phyloP scores from a whole-genome alignment of 495 filamentous ascomycete species.

The Podospora didyma region DNA sequence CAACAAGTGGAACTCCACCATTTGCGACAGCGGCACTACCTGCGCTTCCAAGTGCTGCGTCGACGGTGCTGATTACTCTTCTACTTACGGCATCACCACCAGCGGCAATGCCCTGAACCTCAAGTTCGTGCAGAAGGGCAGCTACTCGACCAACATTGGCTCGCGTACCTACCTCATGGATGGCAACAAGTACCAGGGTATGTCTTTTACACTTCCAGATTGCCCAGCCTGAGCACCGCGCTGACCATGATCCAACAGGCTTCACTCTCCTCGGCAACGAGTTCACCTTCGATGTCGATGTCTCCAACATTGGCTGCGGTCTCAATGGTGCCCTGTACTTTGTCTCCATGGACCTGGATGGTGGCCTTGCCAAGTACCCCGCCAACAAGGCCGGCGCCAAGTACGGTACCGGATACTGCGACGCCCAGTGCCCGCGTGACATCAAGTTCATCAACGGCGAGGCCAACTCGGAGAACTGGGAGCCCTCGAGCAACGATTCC shows the following conservation, averaged over 20 bases:
- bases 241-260: conserved; percentile 13
- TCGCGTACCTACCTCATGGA: conserved; percentile 57
- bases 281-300: conserved; percentile 59
- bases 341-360: conserved; percentile 53
- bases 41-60: conserved; percentile 46
- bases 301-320: conserved; percentile 50
- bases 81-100: conserved; percentile 46
- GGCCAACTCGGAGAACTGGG: conserved; percentile 60
- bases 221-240: background rate
- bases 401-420: conserved; percentile 57
- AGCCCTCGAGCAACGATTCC: conserved; percentile 50
- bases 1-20: conserved; percentile 41
- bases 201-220: background rate
- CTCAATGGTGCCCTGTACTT: conserved; percentile 60
- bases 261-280: conserved; percentile 54
- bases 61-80: conserved; percentile 45
- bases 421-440: conserved; percentile 53
- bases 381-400: conserved; percentile 57
- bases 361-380: conserved; percentile 47
- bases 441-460: conserved; percentile 50
- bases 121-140: conserved; percentile 54
- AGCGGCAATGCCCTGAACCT: conserved; percentile 46
- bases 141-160: conserved; percentile 46
- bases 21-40: conserved; percentile 32
- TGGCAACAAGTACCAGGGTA: conserved; percentile 49